phyloP scores from a whole-genome alignment of 257 asterid genomes.

The Fraxinus americana region DNA sequence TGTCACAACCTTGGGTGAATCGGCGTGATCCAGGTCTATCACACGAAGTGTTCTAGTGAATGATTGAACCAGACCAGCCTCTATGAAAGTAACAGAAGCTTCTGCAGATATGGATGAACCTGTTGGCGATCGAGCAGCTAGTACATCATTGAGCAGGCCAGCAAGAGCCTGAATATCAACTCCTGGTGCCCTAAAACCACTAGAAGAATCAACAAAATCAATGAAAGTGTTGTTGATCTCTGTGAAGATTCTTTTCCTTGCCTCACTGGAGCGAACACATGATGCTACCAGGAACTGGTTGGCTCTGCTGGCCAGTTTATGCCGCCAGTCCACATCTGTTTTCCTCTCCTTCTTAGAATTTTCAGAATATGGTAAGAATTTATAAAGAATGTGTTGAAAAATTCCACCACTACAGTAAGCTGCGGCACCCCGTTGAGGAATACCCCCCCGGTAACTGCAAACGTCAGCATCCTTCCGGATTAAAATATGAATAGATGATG shows the following conservation, averaged over 20 bases:
- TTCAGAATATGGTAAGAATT: constrained; percentile 69
- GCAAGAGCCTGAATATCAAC: constrained; percentile 62
- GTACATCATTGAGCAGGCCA: constrained; percentile 80
- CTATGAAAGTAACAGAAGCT: constrained; percentile 83
- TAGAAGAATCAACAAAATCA: constrained; percentile 62
- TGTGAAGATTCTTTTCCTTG: constrained; percentile 81
- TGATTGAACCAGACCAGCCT: constrained; percentile 79
- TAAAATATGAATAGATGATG: constrained; percentile 73
- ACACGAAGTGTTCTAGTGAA: constrained; percentile 69
- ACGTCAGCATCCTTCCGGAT: constrained; percentile 82
- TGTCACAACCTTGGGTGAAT: constrained; percentile 77
- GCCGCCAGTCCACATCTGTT: constrained; percentile 90
- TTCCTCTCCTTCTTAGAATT: constrained; percentile 66
- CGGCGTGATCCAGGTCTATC: constrained; percentile 83
- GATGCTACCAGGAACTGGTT: constrained; percentile 91
- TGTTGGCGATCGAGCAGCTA: constrained; percentile 85
- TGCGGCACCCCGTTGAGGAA: constrained; percentile 42
- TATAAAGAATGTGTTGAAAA: constrained; percentile 76
- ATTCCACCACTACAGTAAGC: constrained; percentile 56
- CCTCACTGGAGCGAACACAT: constrained; percentile 91
- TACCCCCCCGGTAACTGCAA: constrained; percentile 52
- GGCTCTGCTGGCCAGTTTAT: constrained; percentile 83
- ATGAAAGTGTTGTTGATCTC: constrained; percentile 64
- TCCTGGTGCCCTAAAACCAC: constrained; percentile 64
- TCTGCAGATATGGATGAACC: constrained; percentile 85